A percentile compares a stretch with the other conserved stretches of the same genome.
Conservation (phyloP, 257 asterid species). For the Fraxinus excelsior region DNA sequence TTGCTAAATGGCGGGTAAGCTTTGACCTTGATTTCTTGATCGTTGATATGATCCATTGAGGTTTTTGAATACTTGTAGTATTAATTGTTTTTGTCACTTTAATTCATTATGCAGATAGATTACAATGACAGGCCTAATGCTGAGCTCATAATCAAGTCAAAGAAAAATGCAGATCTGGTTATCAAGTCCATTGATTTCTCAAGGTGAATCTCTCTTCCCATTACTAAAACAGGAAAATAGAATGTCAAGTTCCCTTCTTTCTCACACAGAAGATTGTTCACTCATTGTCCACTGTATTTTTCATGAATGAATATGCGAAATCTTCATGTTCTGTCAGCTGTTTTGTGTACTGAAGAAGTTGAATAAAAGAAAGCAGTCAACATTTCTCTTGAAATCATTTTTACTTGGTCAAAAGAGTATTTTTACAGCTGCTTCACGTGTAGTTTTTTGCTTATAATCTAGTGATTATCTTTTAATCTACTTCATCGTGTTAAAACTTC, state of each 20-base stretch:
- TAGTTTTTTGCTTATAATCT: not conserved
- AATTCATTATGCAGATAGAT: constrained; percentile 57
- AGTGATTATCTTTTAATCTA: not conserved
- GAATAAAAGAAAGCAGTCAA: constrained; percentile 3
- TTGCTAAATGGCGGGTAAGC: constrained; percentile 89
- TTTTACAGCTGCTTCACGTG: not conserved
- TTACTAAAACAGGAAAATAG: constrained; percentile 1
- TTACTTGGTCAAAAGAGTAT: not conserved
- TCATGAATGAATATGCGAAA: not conserved
- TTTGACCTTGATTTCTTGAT: not conserved
- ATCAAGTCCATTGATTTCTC: constrained; percentile 69
- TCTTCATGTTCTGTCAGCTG: not conserved
- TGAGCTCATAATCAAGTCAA: constrained; percentile 71
- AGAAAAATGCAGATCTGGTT: constrained; percentile 72
- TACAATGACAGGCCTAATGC: constrained; percentile 92
- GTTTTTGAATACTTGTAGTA: not conserved
- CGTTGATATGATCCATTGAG: constrained; percentile 18
- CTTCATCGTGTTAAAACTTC: not conserved
- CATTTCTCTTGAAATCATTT: not conserved
- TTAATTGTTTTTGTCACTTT: constrained; percentile 15
- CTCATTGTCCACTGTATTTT: constrained; percentile 7
- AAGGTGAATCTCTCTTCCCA: constrained; percentile 28
- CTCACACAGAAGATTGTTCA: constrained; percentile 8
- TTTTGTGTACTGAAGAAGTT: not conserved
- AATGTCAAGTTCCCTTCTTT: constrained; percentile 12